A percentile compares a stretch with the other conserved stretches of the same genome.
phyloP scores from a whole-genome alignment of 2,329 filamentous ascomycete species.

The Pyricularia sp. region DNA sequence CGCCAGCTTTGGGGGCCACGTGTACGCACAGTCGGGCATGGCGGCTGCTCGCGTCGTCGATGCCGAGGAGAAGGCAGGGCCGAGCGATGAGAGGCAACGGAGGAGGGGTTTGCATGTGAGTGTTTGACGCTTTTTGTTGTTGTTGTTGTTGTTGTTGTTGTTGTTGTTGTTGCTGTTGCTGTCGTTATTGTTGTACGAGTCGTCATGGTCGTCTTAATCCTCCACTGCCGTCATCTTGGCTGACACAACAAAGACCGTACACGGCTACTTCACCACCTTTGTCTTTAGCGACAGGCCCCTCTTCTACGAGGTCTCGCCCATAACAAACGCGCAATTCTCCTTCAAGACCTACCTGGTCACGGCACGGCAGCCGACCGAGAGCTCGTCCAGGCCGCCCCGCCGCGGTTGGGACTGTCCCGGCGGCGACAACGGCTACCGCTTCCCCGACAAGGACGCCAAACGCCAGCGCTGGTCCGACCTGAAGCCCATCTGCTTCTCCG shows the following conservation, averaged over 20 bases:
- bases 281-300: slow-evolving; percentile 41
- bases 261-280: slow-evolving; percentile 43
- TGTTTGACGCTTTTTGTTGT: slow-evolving; percentile 3
- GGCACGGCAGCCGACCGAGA: slow-evolving; percentile 31
- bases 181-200: neutral
- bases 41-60: slow-evolving; percentile 25
- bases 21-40: slow-evolving; percentile 30
- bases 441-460: slow-evolving; percentile 26
- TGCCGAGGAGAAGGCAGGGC: slow-evolving; percentile 16
- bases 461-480: slow-evolving; percentile 17
- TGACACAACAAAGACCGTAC: slow-evolving; percentile 33
- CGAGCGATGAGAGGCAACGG: slow-evolving; percentile 8
- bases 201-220: neutral
- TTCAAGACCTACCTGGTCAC: slow-evolving; percentile 41
- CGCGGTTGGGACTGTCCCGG: slow-evolving; percentile 19
- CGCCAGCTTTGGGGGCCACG: slow-evolving; percentile 32
- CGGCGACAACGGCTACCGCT: slow-evolving; percentile 22
- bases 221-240: neutral
- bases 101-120: slow-evolving; percentile 29
- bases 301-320: slow-evolving; percentile 36
- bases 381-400: slow-evolving; percentile 8
- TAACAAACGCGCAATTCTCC: slow-evolving; percentile 31
- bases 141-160: neutral
- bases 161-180: neutral
- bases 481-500: slow-evolving; percentile 37